Evolutionary conservation across 257 asterid species (phyloP).

Genomic region (Solanum sitiens): DNA sequence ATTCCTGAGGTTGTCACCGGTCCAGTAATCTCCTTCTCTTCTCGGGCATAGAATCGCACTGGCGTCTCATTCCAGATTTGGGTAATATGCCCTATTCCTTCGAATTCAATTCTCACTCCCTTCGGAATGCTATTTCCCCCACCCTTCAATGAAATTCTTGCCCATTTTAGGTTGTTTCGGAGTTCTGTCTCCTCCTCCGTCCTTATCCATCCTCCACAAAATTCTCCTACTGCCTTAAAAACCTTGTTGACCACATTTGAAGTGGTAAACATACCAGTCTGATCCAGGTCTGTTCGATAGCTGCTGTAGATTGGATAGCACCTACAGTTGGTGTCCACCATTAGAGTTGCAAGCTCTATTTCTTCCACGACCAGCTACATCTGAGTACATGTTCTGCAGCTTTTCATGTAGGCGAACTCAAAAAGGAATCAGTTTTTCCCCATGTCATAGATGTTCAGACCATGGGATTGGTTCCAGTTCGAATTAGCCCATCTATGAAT

Average conservation of each 20-base stretch:
- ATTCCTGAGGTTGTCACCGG: neutral
- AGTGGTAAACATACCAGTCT: neutral
- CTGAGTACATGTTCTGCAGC: neutral
- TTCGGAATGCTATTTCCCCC: neutral
- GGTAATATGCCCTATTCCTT: neutral
- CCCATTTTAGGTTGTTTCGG: neutral
- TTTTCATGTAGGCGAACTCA: neutral
- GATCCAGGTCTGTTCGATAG: neutral
- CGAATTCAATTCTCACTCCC: neutral
- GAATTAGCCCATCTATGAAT: neutral
- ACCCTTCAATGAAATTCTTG: neutral
- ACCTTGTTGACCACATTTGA: neutral
- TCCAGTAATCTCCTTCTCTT: neutral
- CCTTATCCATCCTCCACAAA: neutral
- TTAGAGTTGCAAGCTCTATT: neutral
- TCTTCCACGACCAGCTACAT: neutral
- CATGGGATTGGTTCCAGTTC: neutral
- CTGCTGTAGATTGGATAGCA: neutral
- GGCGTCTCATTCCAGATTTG: neutral
- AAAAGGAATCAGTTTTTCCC: neutral
- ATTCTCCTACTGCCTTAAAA: neutral
- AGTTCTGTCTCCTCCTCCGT: neutral
- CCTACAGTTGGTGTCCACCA: neutral
- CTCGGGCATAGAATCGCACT: neutral
- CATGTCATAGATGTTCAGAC: neutral